Evolutionary conservation across 208 protist genomes (phyloP).

Genomic region (Endotrypanum monterogeii): DNA sequence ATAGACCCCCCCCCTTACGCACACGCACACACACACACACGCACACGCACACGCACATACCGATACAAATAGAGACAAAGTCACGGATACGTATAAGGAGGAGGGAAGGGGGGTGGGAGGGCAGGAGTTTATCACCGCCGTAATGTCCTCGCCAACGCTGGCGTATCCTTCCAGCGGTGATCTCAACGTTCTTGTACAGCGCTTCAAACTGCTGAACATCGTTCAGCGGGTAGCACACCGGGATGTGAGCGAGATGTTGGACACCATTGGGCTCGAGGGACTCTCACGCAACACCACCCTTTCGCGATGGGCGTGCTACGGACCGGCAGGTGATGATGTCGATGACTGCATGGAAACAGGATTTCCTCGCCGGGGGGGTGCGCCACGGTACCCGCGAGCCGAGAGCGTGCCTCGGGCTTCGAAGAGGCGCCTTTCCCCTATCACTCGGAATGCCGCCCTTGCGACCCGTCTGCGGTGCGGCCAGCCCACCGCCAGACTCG

Average conservation of each 20-base stretch:
- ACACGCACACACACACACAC: background rate
- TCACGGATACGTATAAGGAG: background rate
- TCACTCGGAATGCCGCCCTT: background rate
- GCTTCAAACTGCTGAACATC: constrained; percentile 87
- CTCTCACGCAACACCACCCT: constrained; percentile 61
- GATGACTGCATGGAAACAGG: background rate
- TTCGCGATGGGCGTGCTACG: constrained; percentile 2
- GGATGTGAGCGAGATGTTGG: constrained; percentile 84
- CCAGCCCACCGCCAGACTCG: constrained; percentile 17
- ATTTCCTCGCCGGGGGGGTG: background rate
- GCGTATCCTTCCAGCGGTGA: constrained; percentile 45
- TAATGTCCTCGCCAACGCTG: constrained; percentile 13
- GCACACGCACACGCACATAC: background rate
- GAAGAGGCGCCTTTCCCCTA: background rate
- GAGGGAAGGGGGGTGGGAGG: background rate
- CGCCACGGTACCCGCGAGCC: background rate
- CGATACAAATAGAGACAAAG: background rate
- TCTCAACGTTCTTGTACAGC: constrained; percentile 73
- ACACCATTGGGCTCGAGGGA: constrained; percentile 74
- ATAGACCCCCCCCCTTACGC: background rate
- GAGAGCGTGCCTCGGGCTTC: background rate
- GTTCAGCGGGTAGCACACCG: constrained; percentile 84
- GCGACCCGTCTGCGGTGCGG: constrained; percentile 22
- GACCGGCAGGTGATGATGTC: background rate
- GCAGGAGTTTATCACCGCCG: background rate